phyloP scores from a whole-genome alignment of 805 yeast genomes.

The Candida qinlingensis region DNA sequence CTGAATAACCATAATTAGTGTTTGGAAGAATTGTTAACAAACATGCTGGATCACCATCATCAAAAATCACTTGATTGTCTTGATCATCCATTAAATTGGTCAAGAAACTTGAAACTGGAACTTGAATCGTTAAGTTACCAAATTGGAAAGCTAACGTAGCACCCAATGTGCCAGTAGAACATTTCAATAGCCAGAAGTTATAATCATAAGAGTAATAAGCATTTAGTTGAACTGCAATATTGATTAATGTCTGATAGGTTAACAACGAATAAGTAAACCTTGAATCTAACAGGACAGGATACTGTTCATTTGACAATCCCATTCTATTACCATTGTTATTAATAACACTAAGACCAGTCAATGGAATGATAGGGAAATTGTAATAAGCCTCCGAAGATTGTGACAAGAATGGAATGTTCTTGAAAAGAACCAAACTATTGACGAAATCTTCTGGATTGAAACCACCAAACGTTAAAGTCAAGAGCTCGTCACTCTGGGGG shows the following conservation, averaged over 20 bases:
- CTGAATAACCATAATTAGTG: slow-evolving; percentile 40
- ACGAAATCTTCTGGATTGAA: slow-evolving; percentile 41
- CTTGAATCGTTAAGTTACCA: slow-evolving; percentile 43
- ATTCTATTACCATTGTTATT: slow-evolving; percentile 30
- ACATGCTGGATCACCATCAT: slow-evolving; percentile 56
- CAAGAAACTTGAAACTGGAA: slow-evolving; percentile 47
- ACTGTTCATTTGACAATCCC: not conserved
- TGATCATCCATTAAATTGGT: slow-evolving; percentile 31
- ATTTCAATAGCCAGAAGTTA: slow-evolving; percentile 57
- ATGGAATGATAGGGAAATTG: slow-evolving; percentile 42
- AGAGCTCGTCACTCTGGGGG: slow-evolving; percentile 18
- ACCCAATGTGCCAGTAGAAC: slow-evolving; percentile 41
- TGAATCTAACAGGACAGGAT: slow-evolving; percentile 56
- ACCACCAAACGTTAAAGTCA: slow-evolving; percentile 50
- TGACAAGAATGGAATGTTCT: slow-evolving; percentile 40
- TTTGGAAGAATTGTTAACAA: slow-evolving; percentile 46
- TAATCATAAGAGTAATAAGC: slow-evolving; percentile 50
- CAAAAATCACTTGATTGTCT: slow-evolving; percentile 36
- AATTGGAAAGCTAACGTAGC: slow-evolving; percentile 51
- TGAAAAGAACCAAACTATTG: slow-evolving; percentile 45
- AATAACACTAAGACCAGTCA: slow-evolving; percentile 40
- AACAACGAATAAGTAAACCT: slow-evolving; percentile 43
- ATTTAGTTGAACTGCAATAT: slow-evolving; percentile 62
- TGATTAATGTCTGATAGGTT: slow-evolving; percentile 52
- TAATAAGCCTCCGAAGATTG: slow-evolving; percentile 13